These are phyloP conservation scores for Schizophyllum amplum DNA, from an alignment of 1,284 basidiomycete species.

Conservation along the genomic window DNA sequence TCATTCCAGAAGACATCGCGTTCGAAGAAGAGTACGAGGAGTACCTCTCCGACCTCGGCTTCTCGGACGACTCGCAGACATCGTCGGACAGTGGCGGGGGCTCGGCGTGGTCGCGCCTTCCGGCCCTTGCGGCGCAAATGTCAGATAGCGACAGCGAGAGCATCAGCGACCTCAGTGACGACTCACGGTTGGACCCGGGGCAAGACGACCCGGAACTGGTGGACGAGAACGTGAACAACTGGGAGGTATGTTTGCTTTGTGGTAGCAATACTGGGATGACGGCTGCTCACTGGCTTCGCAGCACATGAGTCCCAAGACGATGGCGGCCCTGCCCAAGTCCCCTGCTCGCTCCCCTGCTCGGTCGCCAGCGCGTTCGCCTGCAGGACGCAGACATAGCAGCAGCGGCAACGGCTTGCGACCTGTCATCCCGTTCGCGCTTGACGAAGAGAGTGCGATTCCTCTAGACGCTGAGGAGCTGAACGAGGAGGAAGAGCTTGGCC, in stretches of 20 bases:
- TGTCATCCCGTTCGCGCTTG: conserved; percentile 71
- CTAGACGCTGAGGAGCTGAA: conserved; percentile 45
- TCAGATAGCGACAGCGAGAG: conserved; percentile 81
- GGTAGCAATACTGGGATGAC: conserved; percentile 1
- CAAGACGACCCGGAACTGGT: conserved; percentile 54
- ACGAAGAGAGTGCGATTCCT: conserved; percentile 61
- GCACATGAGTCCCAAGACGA: conserved; percentile 92
- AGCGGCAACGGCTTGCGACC: conserved; percentile 77
- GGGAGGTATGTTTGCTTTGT: conserved; percentile 58
- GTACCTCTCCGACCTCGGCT: conserved; percentile 74
- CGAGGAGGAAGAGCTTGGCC: conserved; percentile 62
- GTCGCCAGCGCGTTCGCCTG: conserved; percentile 32
- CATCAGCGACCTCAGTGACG: conserved; percentile 81
- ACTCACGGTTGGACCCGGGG: conserved; percentile 54
- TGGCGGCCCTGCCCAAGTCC: conserved; percentile 84
- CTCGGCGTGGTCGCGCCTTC: conserved; percentile 74
- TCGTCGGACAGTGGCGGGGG: conserved; percentile 35
- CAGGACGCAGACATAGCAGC: conserved; percentile 68
- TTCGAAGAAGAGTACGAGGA: conserved; percentile 88
- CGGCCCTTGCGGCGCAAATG: conserved; percentile 59
- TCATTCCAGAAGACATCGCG: conserved; percentile 77
- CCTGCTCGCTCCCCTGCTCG: not conserved
- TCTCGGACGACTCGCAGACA: conserved; percentile 41
- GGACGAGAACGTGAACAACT: conserved; percentile 83
- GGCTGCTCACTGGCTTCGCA: conserved; percentile 25